Evolutionary conservation across 2,329 filamentous ascomycete genomes (phyloP).

Genomic region (Fusarium temperatum): DNA sequence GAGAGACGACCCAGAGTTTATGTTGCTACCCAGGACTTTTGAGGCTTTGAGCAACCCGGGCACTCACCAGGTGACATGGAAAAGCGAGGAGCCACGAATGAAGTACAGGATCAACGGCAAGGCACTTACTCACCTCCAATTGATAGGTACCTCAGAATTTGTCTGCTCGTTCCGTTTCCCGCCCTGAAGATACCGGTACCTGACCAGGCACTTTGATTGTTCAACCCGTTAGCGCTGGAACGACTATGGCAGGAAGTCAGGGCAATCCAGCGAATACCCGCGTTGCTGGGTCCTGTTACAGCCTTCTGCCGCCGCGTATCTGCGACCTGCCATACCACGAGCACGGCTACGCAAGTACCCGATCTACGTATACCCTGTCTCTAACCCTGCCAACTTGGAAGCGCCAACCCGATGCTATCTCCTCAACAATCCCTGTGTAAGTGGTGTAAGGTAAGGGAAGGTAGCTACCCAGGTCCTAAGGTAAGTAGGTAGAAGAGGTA

Average conservation of each 20-base stretch:
- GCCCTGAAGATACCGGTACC: neutral
- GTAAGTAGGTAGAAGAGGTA: neutral
- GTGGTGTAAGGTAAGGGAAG: neutral
- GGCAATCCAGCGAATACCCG: slow-evolving; percentile 7
- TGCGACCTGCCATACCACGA: slow-evolving; percentile 19
- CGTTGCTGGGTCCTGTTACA: slow-evolving; percentile 1
- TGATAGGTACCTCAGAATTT: neutral
- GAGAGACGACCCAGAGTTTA: neutral
- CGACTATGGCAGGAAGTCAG: neutral
- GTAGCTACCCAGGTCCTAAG: neutral
- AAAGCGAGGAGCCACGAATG: slow-evolving; percentile 2
- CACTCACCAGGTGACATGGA: neutral
- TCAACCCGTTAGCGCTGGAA: neutral
- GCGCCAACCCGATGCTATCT: neutral
- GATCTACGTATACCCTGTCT: slow-evolving; percentile 8
- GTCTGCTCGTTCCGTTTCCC: slow-evolving; percentile 1
- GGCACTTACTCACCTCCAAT: slow-evolving; percentile 4
- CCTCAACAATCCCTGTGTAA: slow-evolving; percentile 12
- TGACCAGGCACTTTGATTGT: neutral
- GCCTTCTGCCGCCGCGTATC: slow-evolving; percentile 14
- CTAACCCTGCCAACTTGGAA: neutral
- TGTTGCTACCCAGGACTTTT: slow-evolving; percentile 18
- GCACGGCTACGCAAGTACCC: slow-evolving; percentile 17
- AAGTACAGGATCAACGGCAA: slow-evolving; percentile 7
- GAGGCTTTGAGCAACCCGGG: neutral